Base-by-base conservation (phyloP, 192 early-diverging fungal species). In the Bifiguratus adelaidae region DNA sequence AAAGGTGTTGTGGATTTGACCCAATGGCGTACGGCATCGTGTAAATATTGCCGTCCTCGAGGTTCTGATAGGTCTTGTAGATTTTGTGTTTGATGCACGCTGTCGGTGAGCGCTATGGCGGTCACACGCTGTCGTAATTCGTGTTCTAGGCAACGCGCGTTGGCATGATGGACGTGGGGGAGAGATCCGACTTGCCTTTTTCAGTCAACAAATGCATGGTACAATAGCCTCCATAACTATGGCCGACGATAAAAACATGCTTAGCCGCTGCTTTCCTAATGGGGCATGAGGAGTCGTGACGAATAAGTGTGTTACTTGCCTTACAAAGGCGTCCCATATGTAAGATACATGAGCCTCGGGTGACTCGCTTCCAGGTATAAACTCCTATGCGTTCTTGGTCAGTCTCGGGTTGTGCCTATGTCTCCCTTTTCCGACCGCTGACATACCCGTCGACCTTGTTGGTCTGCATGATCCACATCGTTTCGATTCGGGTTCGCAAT, bases 281-380 rank as follows among this genome's bases (percentile, higher is more conserved):
- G 13, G 21, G 27, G 13, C 33, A 34, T 48, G 7, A 21, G 20
- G n/a, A 24, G 7, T 2, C 7, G 15, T 30, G 15, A 30, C 11
- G 3, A 7, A 12, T 46, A 4, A 6, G 3, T 46, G n/a, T 3
- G 15, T n/a, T 2, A 30, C 50, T 15, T 34, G 47, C 58, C 6
- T 60, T 35, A 60, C 35, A 29, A 60, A 60, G 7, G 47, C 32
- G 18, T 60, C 25, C 58, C 58, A 60, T 3, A 60, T 51, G 26
- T 60, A 60, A n/a, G 47, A 19, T 32, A 41, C 36, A 21, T 60
- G 58, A 9, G 35, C n/a, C 32, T 36, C 40, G 16, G 52, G 41
- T 8, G 58, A 33, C 47, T 53, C 58, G 20, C 36, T 47, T 2
- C 45, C 41, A 34, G 3, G 0, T 41, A 34, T 27, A 9, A 7